Evolutionary conservation across 305 asterid genomes (phyloP).

Genomic region (Plantago coronopus): DNA sequence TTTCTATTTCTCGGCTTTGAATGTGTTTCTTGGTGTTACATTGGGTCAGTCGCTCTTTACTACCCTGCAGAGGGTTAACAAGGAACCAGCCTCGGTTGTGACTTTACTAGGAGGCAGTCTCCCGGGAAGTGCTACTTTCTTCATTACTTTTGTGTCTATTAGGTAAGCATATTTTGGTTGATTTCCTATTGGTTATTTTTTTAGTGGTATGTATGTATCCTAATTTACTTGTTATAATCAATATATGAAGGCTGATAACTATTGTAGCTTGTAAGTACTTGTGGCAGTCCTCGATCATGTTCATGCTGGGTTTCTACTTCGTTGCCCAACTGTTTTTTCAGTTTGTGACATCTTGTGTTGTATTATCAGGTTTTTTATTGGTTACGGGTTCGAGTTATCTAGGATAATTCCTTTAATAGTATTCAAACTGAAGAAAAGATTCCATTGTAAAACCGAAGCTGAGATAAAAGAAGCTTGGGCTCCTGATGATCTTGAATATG

Average conservation of each 20-base stretch:
- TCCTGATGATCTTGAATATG: constrained; percentile 76
- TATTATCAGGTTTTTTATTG: constrained; percentile 79
- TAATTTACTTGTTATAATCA: not conserved
- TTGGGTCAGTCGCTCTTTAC: constrained; percentile 59
- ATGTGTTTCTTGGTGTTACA: constrained; percentile 88
- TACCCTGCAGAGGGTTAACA: constrained; percentile 43
- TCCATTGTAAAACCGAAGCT: constrained; percentile 73
- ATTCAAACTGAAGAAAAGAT: constrained; percentile 71
- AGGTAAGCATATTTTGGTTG: constrained; percentile 45
- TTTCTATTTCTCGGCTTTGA: constrained; percentile 70
- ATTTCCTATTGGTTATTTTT: not conserved
- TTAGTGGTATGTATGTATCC: no score
- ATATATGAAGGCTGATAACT: not conserved
- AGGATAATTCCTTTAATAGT: constrained; percentile 71
- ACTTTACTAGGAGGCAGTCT: constrained; percentile 61
- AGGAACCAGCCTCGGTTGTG: constrained; percentile 37
- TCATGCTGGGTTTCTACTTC: not conserved
- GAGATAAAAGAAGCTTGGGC: constrained; percentile 85
- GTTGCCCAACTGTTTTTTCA: not conserved
- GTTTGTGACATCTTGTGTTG: not conserved
- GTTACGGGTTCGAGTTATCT: constrained; percentile 91
- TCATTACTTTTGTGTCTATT: constrained; percentile 85
- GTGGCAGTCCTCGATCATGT: not conserved
- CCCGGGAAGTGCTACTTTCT: constrained; percentile 93
- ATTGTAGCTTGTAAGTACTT: no score